phyloP scores from a whole-genome alignment of 495 filamentous ascomycete genomes.

The Lophiotrema nucula region DNA sequence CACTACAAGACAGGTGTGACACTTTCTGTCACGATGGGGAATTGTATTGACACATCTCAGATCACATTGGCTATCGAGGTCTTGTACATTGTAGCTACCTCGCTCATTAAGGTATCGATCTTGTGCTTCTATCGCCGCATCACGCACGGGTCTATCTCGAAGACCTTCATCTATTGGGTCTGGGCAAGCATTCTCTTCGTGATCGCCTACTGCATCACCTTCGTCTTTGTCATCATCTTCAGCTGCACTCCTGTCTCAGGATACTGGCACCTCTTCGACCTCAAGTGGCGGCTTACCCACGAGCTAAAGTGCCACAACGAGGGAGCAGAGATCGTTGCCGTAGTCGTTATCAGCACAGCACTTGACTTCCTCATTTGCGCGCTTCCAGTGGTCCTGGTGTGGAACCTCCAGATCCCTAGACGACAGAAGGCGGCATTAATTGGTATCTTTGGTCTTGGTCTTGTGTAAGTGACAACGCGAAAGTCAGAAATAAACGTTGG shows the following conservation, averaged over 20 bases:
- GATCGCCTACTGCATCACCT: slow-evolving; percentile 27
- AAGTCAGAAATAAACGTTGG: no score
- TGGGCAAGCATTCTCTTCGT: slow-evolving; percentile 32
- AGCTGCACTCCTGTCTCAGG: slow-evolving; percentile 25
- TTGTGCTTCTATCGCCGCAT: slow-evolving; percentile 38
- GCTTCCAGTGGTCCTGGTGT: slow-evolving; percentile 32
- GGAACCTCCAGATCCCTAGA: slow-evolving; percentile 32
- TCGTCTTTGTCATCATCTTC: slow-evolving; percentile 25
- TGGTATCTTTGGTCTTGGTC: slow-evolving; percentile 32
- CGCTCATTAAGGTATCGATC: slow-evolving; percentile 35
- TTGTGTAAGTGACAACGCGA: slow-evolving; percentile 32
- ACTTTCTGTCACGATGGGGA: neutral
- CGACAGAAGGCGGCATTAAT: slow-evolving; percentile 34
- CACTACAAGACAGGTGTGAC: slow-evolving; percentile 30
- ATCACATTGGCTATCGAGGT: slow-evolving; percentile 26
- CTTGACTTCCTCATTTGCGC: slow-evolving; percentile 32
- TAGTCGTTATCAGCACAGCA: slow-evolving; percentile 25
- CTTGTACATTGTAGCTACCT: slow-evolving; percentile 25
- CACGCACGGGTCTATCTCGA: slow-evolving; percentile 23
- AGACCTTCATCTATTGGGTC: slow-evolving; percentile 26
- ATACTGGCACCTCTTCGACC: slow-evolving; percentile 32
- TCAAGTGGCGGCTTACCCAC: slow-evolving; percentile 21
- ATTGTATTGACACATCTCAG: slow-evolving; percentile 1
- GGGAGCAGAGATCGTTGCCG: slow-evolving; percentile 20
- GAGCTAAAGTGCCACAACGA: slow-evolving; percentile 31